Percentiles rank a stretch among this genome's conserved stretches.
Conservation (phyloP, 805 yeast species). For the Yarrowia bubula region DNA sequence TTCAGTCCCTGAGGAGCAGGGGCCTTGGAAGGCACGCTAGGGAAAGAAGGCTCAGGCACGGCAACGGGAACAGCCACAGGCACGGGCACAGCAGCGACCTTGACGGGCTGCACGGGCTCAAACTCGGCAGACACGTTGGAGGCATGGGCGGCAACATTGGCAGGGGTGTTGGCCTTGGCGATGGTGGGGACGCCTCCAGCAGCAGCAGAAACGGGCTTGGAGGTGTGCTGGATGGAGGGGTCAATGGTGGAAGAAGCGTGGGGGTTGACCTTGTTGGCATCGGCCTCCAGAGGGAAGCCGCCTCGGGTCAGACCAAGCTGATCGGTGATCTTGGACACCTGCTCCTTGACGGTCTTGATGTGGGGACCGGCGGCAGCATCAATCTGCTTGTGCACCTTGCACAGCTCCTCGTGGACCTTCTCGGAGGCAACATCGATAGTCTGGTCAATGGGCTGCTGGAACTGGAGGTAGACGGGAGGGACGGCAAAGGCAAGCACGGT, state of each 20-base stretch:
- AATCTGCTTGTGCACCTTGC: constrained; percentile 33
- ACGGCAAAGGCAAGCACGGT: constrained; percentile 65
- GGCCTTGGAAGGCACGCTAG: constrained; percentile 15
- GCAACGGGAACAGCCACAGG: constrained; percentile 26
- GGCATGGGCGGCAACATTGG: constrained; percentile 27
- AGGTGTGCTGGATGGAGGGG: constrained; percentile 28
- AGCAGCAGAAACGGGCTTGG: constrained; percentile 29
- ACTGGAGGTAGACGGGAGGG: constrained; percentile 70
- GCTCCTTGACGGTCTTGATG: constrained; percentile 37
- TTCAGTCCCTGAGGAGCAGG: not conserved
- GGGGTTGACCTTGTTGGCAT: constrained; percentile 32
- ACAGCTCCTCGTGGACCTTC: constrained; percentile 34
- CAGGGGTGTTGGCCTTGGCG: constrained; percentile 8
- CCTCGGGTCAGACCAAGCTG: constrained; percentile 38
- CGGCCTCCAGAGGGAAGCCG: constrained; percentile 38
- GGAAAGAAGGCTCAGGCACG: constrained; percentile 25
- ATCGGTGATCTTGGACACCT: constrained; percentile 30
- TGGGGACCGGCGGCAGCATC: constrained; percentile 41
- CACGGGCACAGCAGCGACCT: constrained; percentile 12
- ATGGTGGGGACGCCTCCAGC: constrained; percentile 23
- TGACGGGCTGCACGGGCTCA: constrained; percentile 1
- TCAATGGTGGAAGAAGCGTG: constrained; percentile 30
- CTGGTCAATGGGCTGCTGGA: constrained; percentile 75
- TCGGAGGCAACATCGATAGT: constrained; percentile 33
- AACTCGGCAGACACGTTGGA: constrained; percentile 24